A percentile compares a stretch with the other conserved stretches of the same genome.
Conservation (phyloP, 257 asterid species). For the Solanum chaucha region DNA sequence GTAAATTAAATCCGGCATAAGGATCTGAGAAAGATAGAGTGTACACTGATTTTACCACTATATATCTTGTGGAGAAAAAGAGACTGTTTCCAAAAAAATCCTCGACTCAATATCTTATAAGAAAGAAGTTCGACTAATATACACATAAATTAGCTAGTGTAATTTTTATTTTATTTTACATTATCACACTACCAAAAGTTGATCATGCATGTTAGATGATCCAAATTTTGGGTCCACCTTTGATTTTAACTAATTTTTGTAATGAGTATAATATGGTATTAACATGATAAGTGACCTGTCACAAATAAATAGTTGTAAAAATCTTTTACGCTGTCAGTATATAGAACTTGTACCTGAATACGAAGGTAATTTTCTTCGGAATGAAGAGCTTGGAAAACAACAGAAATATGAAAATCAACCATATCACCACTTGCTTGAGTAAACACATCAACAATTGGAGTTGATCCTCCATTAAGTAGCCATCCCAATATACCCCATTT, state of each 20-base stretch:
- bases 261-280: not conserved
- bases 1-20: fast-evolving
- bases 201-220: no score
- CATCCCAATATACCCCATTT: slow-evolving; percentile 52
- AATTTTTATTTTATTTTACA: not conserved
- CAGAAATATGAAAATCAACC: slow-evolving; percentile 44
- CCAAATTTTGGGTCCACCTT: not conserved
- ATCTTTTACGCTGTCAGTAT: not conserved
- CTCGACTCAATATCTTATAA: not conserved
- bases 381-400: slow-evolving; percentile 36
- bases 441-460: slow-evolving; percentile 44
- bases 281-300: not conserved
- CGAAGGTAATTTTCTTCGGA: slow-evolving; percentile 39
- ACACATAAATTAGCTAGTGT: not conserved
- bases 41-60: fast-evolving
- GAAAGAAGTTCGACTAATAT: not conserved
- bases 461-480: slow-evolving; percentile 30
- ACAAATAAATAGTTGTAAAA: not conserved
- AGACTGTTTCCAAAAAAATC: no score
- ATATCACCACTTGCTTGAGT: slow-evolving; percentile 45
- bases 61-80: not conserved
- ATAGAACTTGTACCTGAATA: slow-evolving; percentile 25
- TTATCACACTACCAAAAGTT: not conserved
- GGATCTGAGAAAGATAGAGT: fast-evolving
- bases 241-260: not conserved